Evolutionary conservation across 306 rosid species (phyloP), one percentile per base, ranked within the genome.

Genomic region (Oemleria cerasiformis): DNA sequence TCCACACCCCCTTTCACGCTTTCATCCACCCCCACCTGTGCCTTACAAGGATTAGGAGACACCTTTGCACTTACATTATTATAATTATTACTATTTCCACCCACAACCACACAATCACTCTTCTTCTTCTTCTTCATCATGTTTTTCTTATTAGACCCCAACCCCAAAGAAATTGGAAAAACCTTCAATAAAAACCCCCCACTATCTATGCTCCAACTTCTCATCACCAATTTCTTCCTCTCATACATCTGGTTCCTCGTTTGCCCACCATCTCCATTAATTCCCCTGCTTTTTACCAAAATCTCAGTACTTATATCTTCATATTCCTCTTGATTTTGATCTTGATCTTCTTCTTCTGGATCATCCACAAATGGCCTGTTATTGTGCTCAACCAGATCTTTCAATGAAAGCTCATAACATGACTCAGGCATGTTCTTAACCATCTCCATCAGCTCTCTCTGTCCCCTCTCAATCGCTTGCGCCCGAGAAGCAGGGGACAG

Each of bases 371-470:
- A 20, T 10, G 86, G 85, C 21, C 57, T 16, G 9, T 82, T 10
- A 25, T 61, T 56, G 15, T 59, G 79, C 58, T 94, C 98, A 0
- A 94, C 97, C 6, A 94, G 88, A 81, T 94, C 98, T 53, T 81
- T 94, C 38, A 94, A 47, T 6, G 98, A 88, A 51, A 94, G 96
- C 73, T 94, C 98, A 75, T 94, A 94, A 68, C 81, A 76, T 3
- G 95, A 76, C 64, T 94, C 98, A 0, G 98, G 98, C 95, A 94
- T 87, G 78, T 82, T 84, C 47, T 73, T 74, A 9, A 94, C 98
- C 97, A 94, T 89, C 7, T 94, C 97, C 97, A 94, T 94, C 14
- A 94, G 85, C 74, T 94, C 98, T 39, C 60, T 78, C 69, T 91
- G 98, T 1, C 98, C 98, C 60, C 72, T 85, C 41, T 80, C 87